Base-by-base conservation (phyloP, 345 rosid genomes). In the Gossypium australe region DNA sequence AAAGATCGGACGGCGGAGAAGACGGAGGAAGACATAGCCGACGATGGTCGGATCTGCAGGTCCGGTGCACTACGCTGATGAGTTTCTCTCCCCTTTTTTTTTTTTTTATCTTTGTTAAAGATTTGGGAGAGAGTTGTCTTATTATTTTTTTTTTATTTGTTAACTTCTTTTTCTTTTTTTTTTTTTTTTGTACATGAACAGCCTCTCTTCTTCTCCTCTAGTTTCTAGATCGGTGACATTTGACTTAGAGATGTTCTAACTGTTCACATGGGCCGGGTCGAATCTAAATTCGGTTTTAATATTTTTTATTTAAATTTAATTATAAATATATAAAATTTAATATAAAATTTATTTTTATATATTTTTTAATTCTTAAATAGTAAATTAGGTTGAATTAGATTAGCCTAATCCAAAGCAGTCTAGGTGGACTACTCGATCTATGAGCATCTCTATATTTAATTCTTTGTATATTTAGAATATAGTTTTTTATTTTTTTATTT, bases 1-100 rank as follows among this genome's bases (percentile, higher is more conserved):
- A 68, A 76, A 64, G 83, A 85, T 76, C 89, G 79, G 80, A 76
- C 70, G 68, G 80, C 10, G 82, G 74, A 58, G 80, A 65, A 65
- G 49, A 18, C 70, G n/a, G 53, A 45, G 38, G 55, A 67, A 20
- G 79, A 79, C 98, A 94, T 94, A 85, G 84, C 84, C 79, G 81
- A 81, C 73, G 76, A 74, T 22, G 68, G 82, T 64, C 88, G 83
- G 90, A 87, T 87, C 90, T 84, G 84, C 78, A 38, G 75, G 76
- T 25, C 53, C 72, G 58, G 84, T 41, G 47, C 56, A 22, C 51
- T 24, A 41, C 0, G 14, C 17, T 24, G 55, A 65, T 27, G n/a
- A 48, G 55, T 45, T 4, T 58, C 76, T 59, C 76, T 72, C 76
- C 43, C 67, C 29, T 57, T 16, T 72, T 14, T 25, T 3, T 22